Percentiles rank a stretch among this genome's conserved stretches.
Conservation (phyloP, 2,329 filamentous ascomycete genomes). For the Celoporthe dispersa region DNA sequence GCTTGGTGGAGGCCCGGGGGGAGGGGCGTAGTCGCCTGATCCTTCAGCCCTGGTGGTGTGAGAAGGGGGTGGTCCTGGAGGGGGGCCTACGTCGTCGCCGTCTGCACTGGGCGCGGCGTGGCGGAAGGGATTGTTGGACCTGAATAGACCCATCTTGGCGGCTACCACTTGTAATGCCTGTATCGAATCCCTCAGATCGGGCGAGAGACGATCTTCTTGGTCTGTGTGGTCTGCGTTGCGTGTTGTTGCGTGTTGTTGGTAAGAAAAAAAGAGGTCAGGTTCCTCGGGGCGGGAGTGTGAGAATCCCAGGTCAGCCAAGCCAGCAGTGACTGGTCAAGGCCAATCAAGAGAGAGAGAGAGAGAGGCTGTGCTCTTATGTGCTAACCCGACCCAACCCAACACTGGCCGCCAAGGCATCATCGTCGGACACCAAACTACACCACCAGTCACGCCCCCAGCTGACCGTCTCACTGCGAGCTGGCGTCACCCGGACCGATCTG, state of each 20-base stretch:
- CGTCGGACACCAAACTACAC: neutral
- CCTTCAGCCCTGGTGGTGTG: constrained; percentile 11
- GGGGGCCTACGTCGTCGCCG: constrained; percentile 30
- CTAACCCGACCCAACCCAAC: neutral
- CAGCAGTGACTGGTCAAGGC: neutral
- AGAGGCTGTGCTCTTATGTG: constrained; percentile 1
- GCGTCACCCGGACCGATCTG: neutral
- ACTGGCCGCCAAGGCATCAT: constrained; percentile 4
- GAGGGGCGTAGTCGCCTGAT: constrained; percentile 23
- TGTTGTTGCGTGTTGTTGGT: neutral
- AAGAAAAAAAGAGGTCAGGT: too few relatives aligned
- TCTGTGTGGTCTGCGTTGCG: too few relatives aligned
- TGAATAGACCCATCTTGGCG: constrained; percentile 22
- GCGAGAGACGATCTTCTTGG: neutral
- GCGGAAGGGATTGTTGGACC: constrained; percentile 31
- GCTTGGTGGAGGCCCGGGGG: constrained; percentile 28
- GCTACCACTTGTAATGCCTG: neutral
- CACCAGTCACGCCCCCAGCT: neutral
- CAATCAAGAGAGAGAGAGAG: neutral
- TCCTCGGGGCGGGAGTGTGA: neutral
- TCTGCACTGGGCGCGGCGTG: constrained; percentile 25
- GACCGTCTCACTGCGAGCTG: neutral
- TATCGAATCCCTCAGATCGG: neutral
- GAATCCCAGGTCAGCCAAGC: too few relatives aligned
- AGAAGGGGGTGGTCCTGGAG: constrained; percentile 35